Base-by-base conservation (phyloP, 2,329 filamentous ascomycete genomes). In the Myriosclerotinia duriaeana region DNA sequence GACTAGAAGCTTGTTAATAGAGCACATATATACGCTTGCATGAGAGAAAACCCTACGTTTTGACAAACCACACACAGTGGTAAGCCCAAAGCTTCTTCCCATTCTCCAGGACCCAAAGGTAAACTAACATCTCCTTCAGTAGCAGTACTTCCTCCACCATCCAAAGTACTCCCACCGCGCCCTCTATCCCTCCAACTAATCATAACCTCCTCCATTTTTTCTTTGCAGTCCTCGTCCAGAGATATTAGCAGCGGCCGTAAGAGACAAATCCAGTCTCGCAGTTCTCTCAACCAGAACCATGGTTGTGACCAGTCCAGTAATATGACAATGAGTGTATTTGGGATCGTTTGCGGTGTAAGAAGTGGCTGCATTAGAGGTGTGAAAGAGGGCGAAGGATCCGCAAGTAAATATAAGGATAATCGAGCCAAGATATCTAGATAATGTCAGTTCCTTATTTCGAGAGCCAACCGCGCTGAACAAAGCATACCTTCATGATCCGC, bases 231-330 rank as follows among this genome's bases (percentile, higher is more conserved):
- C 67, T 87, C 82, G 72, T 89, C 89, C 34, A 95, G 84, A 40
- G 87, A 90, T 66, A 88, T 82, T 65, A 94, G 85, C 15, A 96
- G 89, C 20, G 87, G 89, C 67, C 90, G 87, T 71, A 99, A 81
- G 38, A 98, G 84, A 55, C 92, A 84, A 69, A 98, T 88, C 95
- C 95, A 99, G 76, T 90, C 90, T 75, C 92, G 86, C 66, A 99
- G 81, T 78, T 97, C 90, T 67, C 92, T 87, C 75, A 97, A 85
- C 92, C 96, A 99, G 69, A 88, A 83, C 88, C 95, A 97, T 17
- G 95, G 95, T 76, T 95, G 88, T 67, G 91, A 89, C 95, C 95
- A 99, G 80, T 97, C 93, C 53, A 99, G 84, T n/a, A 99, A 82
- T 73, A 99, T 88, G 69, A 96, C 91, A 70, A 98, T 85, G 68